These are phyloP conservation scores for Psilocybe azurescens DNA, from an alignment of 768 basidiomycete species.

Conservation along the genomic window DNA sequence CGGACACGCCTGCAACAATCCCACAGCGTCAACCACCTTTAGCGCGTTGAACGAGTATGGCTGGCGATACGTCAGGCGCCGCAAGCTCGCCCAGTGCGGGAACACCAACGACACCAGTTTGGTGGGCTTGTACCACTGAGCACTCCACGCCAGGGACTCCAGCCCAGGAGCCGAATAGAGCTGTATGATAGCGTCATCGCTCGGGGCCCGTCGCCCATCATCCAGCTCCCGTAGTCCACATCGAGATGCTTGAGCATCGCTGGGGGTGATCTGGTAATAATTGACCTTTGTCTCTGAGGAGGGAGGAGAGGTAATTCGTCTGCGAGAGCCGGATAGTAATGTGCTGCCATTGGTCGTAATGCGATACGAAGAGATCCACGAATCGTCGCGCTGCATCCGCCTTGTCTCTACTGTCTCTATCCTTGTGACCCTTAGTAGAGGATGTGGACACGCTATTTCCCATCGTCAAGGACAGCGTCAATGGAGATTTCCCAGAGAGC, in stretches of 20 bases:
- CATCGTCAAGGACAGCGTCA: conserved; percentile 9
- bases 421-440: no score
- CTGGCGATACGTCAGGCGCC: neutral
- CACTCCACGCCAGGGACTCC: neutral
- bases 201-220: neutral
- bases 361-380: neutral
- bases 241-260: conserved; percentile 4
- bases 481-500: neutral
- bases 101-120: neutral
- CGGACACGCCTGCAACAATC: conserved; percentile 1
- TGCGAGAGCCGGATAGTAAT: neutral
- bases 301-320: neutral
- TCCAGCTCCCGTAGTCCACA: neutral
- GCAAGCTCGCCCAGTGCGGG: neutral
- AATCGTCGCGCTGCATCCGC: neutral
- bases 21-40: neutral
- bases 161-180: neutral
- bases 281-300: neutral
- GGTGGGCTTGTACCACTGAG: conserved; percentile 1
- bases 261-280: neutral
- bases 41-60: neutral
- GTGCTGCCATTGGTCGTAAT: conserved; percentile 7
- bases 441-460: neutral
- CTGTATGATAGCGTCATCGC: neutral
- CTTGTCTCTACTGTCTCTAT: neutral